Evolutionary conservation across 768 basidiomycete genomes (phyloP), one percentile per base, ranked within the genome.

Genomic region (Serendipita sp.): DNA sequence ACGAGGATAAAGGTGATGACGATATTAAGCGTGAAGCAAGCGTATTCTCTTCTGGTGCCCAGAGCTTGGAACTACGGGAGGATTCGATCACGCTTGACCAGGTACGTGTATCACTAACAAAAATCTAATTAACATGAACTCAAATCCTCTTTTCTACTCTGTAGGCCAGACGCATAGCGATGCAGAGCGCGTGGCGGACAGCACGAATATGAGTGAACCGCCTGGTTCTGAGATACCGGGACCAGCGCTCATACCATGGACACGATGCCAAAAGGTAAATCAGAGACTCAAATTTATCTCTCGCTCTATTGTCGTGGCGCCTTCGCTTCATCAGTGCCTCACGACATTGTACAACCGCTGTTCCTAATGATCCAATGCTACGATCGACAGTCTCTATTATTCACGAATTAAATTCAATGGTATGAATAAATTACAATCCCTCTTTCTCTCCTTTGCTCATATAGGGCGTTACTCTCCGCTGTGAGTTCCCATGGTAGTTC

Each of bases 21-120:
- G 70, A 67, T 56, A 28, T 60, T 10, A 60, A 60, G n/a, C 23
- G 56, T n/a, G 35, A 36, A 30, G 28, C 56, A 36, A 60, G 56
- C n/a, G 56, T 60, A 8, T 60, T 60, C 56, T 60, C 56, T 4
- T 60, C 56, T 60, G 81, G 83, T 16, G 78, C 79, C 69, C 88
- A 92, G 73, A 83, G 77, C 68, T 83, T 96, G 28, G 85, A 88
- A 70, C 76, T 95, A 68, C 77, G 80, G 68, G 89, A 91, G 71
- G 89, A 86, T 70, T 84, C 86, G 35, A 97, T 99, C 73, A 86
- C 89, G 11, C 78, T 96, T 66, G 95, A 98, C 68, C 95, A 97
- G 82, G 92, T 91, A 69, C 32, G 79, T 73, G 36, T 18, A 51
- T 41, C 65, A 7, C 30, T n/a, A 7, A 32, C 13, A 13, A 41